Base-by-base conservation (phyloP, 345 rosid genomes). In the Dimocarpus longan region DNA sequence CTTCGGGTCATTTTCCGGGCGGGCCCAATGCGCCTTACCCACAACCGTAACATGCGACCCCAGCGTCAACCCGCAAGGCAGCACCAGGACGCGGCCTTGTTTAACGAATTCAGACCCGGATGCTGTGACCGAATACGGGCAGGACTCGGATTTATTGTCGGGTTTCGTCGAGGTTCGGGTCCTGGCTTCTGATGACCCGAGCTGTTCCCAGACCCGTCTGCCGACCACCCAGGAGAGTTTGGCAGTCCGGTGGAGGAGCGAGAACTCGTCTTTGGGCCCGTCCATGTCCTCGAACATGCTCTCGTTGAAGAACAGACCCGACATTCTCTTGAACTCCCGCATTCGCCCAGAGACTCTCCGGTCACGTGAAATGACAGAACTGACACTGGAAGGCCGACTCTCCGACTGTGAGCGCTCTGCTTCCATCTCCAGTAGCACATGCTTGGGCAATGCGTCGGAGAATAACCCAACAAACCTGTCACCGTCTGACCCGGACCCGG, bases 1-100 rank as follows among this genome's bases (percentile, higher is more conserved):
- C 87, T 84, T 88, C 5, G 93, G 95, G 22, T 91, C 93, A 10
- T 77, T 64, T 86, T 93, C 95, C 0, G 86, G 77, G 24, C 91
- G 95, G 40, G 92, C 91, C 77, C 70, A 67, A 78, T 93, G 84
- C 11, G 99, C 98, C 88, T 88, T 89, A 79, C 91, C 99, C 7
- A 95, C 92, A 74, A 95, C 82, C 16, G 98, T 92, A 10, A 95
- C 68, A 63, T 93, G 99, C 8, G 99, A 93, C 3, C 98, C 99
- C 75, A 93, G 77, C 13, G 98, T 91, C 52, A 95, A 88, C 82
- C 98, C 99, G 80, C 98, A 95, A 0, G 98, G 94, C 15, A 92
- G 80, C 82, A 86, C 91, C 90, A 91, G 52, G 82, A 91, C 69
- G 77, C 82, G 80, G 70, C 84, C 80, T 67, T 73, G 75, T 43